Evolutionary conservation across 2,329 filamentous ascomycete genomes (phyloP), one percentile per base, ranked within the genome.

Genomic region (Hypoxylon sp.): DNA sequence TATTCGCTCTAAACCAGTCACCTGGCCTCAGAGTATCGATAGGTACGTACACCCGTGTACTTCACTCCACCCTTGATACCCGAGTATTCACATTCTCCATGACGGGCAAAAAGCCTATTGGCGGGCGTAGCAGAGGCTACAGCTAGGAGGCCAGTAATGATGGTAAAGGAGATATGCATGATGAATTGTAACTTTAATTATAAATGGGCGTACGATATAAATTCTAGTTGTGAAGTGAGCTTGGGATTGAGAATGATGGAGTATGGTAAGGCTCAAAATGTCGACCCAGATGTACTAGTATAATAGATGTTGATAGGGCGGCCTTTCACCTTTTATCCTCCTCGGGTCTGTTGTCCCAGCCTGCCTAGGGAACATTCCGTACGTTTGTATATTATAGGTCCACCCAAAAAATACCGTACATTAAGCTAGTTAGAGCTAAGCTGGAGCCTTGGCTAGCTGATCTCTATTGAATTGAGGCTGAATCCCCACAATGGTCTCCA

Each of bases 11-110:
- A 1, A 27, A 15, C 27, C 13, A 15, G 10, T 24, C 46, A 13
- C 13, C 44, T 24, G 5, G 24, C 13, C 5, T 42, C 13, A 6
- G 13, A n/a, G 5, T n/a, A 15, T 6, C 6, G n/a, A 19, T 19
- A 55, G n/a, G 8, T 19, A 55, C 52, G 11, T 19, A 55, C 52
- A 11, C 52, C 52, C 7, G 19, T 42, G 52, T 44, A 42, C 13
- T 13, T 44, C 21, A 44, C 37, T 55, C 19, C 35, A 7, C 52
- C 52, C 6, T 10, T 55, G 37, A 44, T 55, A 6, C 35, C 52
- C 2, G 52, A 55, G 19, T 55, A 55, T 44, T 55, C 37, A n/a
- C 52, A 55, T 29, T 55, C 52, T 2, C 29, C 27, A 37, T 55
- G 52, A 24, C 37, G 52, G 52, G 24, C 37, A 21, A 55, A 55